Evolutionary conservation across 805 yeast genomes (phyloP).

Genomic region (Pichia thaimueangensis): DNA sequence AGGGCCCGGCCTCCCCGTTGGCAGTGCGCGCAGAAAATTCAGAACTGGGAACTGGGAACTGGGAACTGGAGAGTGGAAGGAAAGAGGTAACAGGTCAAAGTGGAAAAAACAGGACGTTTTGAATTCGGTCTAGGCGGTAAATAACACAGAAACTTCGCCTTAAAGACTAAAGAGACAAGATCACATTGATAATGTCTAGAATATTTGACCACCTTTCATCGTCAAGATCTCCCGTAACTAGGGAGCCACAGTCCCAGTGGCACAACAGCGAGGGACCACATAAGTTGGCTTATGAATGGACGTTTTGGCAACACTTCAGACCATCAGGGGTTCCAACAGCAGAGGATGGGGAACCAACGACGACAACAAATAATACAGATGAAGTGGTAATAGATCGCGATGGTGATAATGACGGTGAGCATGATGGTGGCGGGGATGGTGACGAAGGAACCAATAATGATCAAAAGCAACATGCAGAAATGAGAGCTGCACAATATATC

Average conservation of each 20-base stretch:
- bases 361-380: constrained; percentile 6
- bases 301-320: constrained; percentile 43
- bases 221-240: not conserved
- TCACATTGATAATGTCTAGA: constrained; percentile 1
- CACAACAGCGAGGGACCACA: constrained; percentile 24
- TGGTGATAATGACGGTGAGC: too few relatives aligned
- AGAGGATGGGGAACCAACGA: not conserved
- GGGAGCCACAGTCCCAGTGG: too few relatives aligned
- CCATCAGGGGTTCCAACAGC: constrained; percentile 14
- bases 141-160: too few relatives aligned
- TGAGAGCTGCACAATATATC: constrained; percentile 28
- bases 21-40: too few relatives aligned
- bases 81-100: not conserved
- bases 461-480: constrained; percentile 4
- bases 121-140: not conserved
- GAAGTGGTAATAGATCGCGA: too few relatives aligned
- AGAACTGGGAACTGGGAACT: too few relatives aligned
- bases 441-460: too few relatives aligned
- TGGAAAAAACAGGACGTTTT: not conserved
- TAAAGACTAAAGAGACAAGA: too few relatives aligned
- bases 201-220: constrained; percentile 7
- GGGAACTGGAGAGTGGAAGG: too few relatives aligned
- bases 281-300: constrained; percentile 42
- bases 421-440: too few relatives aligned
- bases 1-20: too few relatives aligned